Evolutionary conservation across 441 rosid genomes (phyloP), one percentile per base, ranked within the genome.

Genomic region (Codiaeum variegatum): DNA sequence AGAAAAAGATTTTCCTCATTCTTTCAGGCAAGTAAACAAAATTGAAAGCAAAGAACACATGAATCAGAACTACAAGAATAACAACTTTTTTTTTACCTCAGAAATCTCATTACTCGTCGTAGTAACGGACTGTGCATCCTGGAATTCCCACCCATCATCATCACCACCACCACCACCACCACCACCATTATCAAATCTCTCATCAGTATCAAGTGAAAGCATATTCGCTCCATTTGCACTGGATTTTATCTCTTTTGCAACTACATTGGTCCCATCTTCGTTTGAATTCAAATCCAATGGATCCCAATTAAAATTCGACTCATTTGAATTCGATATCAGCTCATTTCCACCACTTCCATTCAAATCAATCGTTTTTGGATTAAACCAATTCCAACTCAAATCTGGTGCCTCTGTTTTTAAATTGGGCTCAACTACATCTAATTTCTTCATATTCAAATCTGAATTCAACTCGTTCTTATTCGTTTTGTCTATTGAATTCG

Each of bases 101-200:
- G 69, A 70, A 21, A 56, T 58, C 21, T 65, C 72, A 23, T 36
- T 69, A 44, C 3, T 47, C 46, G 31, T 66, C 3, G 3, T 28
- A 1, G 11, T 70, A 51, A 18, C 32, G 3, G 61, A 1, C 28
- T 42, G 65, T 65, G 75, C 79, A 67, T 55, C 77, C 72, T 73
- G 65, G 49, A 80, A 80, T 69, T 66, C 83, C 79, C 83, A 80
- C 6, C 69, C 87, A 60, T 77, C 84, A 69, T 80, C 78, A 59
- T 62, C 78, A 3, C 15, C 73, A 16, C 55, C 28, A 51, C 15
- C 56, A 24, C 15, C n/a, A n/a, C n/a, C n/a, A n/a, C 15, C 73
- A 16, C 26, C 59, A 9, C 55, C 72, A 36, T 46, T 34, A 42
- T 28, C 71, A 32, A 62, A 61, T 11, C 10, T 18, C 55, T 28